Evolutionary conservation across 2,329 filamentous ascomycete genomes (phyloP), one percentile per base, ranked within the genome.

Genomic region (Fusarium globosum): DNA sequence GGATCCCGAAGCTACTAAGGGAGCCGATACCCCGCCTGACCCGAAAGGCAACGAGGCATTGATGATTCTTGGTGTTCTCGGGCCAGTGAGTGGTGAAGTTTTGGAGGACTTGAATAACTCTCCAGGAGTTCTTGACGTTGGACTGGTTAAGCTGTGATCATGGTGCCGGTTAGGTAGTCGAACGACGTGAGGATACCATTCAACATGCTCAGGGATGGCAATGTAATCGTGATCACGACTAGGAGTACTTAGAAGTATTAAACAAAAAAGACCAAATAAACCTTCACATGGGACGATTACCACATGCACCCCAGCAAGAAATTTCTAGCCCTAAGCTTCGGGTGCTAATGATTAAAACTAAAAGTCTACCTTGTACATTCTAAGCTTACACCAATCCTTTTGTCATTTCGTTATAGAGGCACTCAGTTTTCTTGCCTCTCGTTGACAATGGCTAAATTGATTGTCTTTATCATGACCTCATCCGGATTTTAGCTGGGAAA

Each of bases 61-160:
- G 74, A 96, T 96, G 93, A 95, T 96, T 76, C 76, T 96, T 57
- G 92, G 93, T 2, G 90, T 96, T 15, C 91, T 93, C 77, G 88
- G 89, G 6, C 85, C 87, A 7, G 90, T 95, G 23, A 87, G 86
- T 1, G 86, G 87, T 61, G 86, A 89, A 39, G 85, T 90, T 10
- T 74, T 89, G 49, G 82, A 83, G 10, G 86, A 86, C 26, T 77
- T 90, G 76, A 81, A 81, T 33, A 82, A 79, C 58, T 82, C 85
- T 1, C 85, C 88, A 72, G 88, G 88, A 10, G 88, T 90, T 49
- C 78, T 90, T 65, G 81, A 88, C 73, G 88, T 90, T 52, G 88
- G 86, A 70, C 73, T 90, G 69, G 85, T 90, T 23, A 82, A 78
- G 70, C 71, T 88, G 36, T 87, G 63, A 66, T 48, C 58, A 30